A percentile compares a stretch with the other conserved stretches of the same genome.
Evolutionary conservation across 2,329 filamentous ascomycete species (phyloP).

Genomic region (Venturia effusa): DNA sequence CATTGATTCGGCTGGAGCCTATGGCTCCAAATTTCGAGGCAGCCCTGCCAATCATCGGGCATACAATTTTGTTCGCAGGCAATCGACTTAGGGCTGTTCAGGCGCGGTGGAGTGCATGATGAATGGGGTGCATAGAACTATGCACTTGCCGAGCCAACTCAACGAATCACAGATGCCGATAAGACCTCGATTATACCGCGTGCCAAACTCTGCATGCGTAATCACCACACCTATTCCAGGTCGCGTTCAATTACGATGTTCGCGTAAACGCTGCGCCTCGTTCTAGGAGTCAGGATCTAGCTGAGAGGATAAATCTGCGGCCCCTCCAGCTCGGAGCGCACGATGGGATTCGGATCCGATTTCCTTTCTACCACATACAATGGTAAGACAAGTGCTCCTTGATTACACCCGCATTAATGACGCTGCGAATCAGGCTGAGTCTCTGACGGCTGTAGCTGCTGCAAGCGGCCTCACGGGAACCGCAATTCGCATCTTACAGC

Average conservation of each 20-base stretch:
- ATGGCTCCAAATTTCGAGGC: background rate
- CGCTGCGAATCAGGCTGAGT: background rate
- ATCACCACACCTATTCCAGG: background rate
- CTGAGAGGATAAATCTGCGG: background rate
- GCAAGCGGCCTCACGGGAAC: slow-evolving; percentile 10
- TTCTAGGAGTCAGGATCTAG: background rate
- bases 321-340: background rate
- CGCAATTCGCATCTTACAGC: slow-evolving; percentile 10
- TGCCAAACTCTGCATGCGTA: background rate
- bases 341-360: background rate
- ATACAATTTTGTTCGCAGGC: background rate
- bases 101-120: background rate
- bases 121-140: background rate
- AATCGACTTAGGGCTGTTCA: background rate
- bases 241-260: background rate
- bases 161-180: background rate
- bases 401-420: background rate
- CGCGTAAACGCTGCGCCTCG: background rate
- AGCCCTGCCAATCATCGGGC: background rate
- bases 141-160: background rate
- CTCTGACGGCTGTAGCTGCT: slow-evolving; percentile 5
- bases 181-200: background rate
- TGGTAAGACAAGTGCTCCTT: background rate
- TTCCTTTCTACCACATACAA: background rate
- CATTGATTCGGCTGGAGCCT: background rate